Percentiles rank a stretch among this genome's conserved stretches.
These are phyloP conservation scores for Russula brevipes DNA, from an alignment of 768 basidiomycete genomes.

Conservation along the genomic window DNA sequence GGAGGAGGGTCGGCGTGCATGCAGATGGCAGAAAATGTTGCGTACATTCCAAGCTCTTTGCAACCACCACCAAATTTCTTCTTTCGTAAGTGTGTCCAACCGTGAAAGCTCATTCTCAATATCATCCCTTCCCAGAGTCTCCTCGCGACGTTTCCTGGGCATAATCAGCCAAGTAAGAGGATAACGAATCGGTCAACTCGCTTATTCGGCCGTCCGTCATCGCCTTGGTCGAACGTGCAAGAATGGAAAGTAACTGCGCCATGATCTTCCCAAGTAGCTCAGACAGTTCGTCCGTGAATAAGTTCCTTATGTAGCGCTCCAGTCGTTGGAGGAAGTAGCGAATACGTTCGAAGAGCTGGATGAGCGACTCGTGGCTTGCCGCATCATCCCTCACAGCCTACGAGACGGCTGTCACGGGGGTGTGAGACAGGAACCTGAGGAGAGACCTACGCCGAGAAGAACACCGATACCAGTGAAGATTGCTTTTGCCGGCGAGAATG, in stretches of 20 bases:
- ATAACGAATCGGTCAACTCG: background rate
- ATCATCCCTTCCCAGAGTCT: background rate
- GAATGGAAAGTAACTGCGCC: background rate
- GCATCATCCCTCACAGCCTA: background rate
- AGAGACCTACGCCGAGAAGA: too few species aligned
- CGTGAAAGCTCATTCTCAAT: background rate
- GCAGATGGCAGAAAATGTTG: background rate
- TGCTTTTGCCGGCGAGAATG: background rate
- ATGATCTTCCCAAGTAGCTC: constrained; percentile 1
- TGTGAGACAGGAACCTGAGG: background rate
- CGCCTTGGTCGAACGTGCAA: constrained; percentile 1
- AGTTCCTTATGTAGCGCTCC: background rate
- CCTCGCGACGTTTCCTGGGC: background rate
- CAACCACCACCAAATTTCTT: background rate
- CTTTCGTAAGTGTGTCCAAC: constrained; percentile 5
- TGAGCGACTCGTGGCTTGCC: background rate
- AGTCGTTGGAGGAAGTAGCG: constrained; percentile 4
- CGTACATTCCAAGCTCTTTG: background rate
- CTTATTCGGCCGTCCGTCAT: background rate
- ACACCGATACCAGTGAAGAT: too few species aligned
- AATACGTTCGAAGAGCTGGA: background rate
- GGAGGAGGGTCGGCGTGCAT: background rate
- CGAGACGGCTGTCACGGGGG: background rate
- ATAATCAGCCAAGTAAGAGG: background rate
- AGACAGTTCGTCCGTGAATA: background rate